phyloP scores from a whole-genome alignment of 2,329 filamentous ascomycete species.

The Alternaria sp. region DNA sequence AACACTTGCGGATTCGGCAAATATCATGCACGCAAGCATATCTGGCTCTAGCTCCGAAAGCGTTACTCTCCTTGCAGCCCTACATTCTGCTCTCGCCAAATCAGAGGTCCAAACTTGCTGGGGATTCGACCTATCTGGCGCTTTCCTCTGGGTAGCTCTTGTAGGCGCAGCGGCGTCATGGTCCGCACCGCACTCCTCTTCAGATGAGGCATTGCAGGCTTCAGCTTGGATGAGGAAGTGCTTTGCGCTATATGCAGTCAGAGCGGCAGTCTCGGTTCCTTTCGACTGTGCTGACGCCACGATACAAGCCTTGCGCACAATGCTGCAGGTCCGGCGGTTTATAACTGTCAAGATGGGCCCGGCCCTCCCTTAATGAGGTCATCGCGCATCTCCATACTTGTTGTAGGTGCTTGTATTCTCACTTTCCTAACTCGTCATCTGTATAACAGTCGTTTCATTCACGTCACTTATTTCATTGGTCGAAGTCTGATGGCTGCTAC shows the following conservation, averaged over 20 bases:
- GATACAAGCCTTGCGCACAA: conserved; percentile 33
- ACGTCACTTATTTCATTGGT: neutral
- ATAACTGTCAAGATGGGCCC: conserved; percentile 23
- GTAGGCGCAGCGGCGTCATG: conserved; percentile 39
- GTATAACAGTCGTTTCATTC: neutral
- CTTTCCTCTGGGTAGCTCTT: conserved; percentile 42
- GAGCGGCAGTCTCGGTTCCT: conserved; percentile 20
- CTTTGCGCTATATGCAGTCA: conserved; percentile 39
- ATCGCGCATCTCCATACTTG: neutral
- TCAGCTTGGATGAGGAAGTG: conserved; percentile 37
- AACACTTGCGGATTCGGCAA: conserved; percentile 32
- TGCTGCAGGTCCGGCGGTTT: conserved; percentile 32
- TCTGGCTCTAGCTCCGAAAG: conserved; percentile 7
- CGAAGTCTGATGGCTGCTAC: neutral
- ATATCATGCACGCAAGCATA: conserved; percentile 19
- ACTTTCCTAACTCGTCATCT: neutral
- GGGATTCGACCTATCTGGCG: conserved; percentile 32
- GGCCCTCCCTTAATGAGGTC: neutral
- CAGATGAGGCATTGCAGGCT: conserved; percentile 10
- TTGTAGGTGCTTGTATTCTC: neutral
- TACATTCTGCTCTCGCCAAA: conserved; percentile 30
- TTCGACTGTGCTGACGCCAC: conserved; percentile 31
- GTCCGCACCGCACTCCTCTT: conserved; percentile 10
- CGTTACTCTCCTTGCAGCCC: conserved; percentile 27
- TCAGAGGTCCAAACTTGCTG: conserved; percentile 34